Conservation (phyloP, 768 basidiomycete species). For the Lentinula guzmanii region DNA sequence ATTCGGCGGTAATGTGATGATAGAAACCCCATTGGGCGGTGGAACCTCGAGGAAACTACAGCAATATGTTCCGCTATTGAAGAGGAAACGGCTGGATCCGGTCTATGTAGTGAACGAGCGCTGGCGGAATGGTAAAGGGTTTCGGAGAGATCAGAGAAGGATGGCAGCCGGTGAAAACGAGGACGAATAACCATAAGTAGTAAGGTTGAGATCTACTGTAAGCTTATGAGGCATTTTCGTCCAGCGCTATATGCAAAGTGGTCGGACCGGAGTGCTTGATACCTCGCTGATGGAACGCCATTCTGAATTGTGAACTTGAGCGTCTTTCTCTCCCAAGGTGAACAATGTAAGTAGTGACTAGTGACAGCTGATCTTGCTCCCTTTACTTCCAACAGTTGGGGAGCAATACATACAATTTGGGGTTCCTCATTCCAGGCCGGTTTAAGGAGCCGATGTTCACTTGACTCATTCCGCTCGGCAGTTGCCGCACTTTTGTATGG, state of each 20-base stretch:
- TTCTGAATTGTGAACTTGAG: too few relatives aligned
- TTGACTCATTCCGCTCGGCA: not conserved
- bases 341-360: too few relatives aligned
- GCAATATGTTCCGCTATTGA: constrained; percentile 64
- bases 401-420: too few relatives aligned
- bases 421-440: too few relatives aligned
- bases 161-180: constrained; percentile 16
- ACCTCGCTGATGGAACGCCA: too few relatives aligned
- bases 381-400: too few relatives aligned
- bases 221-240: not conserved
- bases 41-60: constrained; percentile 54
- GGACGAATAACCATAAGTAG: not conserved
- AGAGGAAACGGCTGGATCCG: constrained; percentile 61
- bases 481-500: not conserved
- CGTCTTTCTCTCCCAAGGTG: too few relatives aligned
- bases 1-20: constrained; percentile 14
- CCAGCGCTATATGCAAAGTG: not conserved
- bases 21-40: constrained; percentile 63
- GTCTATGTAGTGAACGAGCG: constrained; percentile 73
- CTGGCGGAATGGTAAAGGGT: constrained; percentile 68
- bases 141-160: constrained; percentile 33
- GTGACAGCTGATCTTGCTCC: too few relatives aligned
- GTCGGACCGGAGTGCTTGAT: too few relatives aligned
- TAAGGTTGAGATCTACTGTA: not conserved
- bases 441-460: not conserved